Evolutionary conservation across 2,329 filamentous ascomycete species (phyloP), one percentile per base, ranked within the genome.

Genomic region (Tolypocladium guangdongense): DNA sequence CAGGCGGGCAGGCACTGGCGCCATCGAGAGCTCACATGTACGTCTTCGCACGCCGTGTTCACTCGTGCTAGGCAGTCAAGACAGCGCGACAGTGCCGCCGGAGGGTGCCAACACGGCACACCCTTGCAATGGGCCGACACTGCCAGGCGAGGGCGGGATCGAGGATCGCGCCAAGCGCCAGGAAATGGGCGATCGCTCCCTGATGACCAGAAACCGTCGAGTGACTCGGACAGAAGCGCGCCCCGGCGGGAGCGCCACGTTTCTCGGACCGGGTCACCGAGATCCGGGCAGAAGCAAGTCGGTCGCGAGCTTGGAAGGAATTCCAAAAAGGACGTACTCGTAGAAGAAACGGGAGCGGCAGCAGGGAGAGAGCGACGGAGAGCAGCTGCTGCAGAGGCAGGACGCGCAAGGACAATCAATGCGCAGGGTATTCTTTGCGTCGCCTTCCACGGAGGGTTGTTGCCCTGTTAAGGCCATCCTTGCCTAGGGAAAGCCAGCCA

Each of bases 151-250:
- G 41, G 52, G 55, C 52, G 27, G 36, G 47, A 57, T 55, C 52
- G 53, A 49, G 54, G 49, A 53, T 55, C 54, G 57, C 50, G 49
- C 51, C 57, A 56, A 49, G 56, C 51, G 53, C 52, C 49, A 54
- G 52, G 52, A 52, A 55, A 43, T 50, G 52, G 48, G n/a, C 46
- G 52, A 52, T 54, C 52, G 24, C 49, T 55, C 50, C 45, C 50
- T 54, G 36, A 45, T 51, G 12, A 38, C 32, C 51, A 54, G 52
- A 49, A 53, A 49, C 52, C 24, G 51, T 24, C 33, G 51, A 30
- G 32, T 22, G 35, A 51, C 35, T 52, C 41, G 50, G 41, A 33
- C 20, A n/a, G 43, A 49, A 54, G 37, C 48, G 33, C 16, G 33
- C 33, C 33, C 33, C 12, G 33, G 33, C 33, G 33, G 35, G 50